Base-by-base conservation (phyloP, 441 rosid genomes). In the Daphne laureola region DNA sequence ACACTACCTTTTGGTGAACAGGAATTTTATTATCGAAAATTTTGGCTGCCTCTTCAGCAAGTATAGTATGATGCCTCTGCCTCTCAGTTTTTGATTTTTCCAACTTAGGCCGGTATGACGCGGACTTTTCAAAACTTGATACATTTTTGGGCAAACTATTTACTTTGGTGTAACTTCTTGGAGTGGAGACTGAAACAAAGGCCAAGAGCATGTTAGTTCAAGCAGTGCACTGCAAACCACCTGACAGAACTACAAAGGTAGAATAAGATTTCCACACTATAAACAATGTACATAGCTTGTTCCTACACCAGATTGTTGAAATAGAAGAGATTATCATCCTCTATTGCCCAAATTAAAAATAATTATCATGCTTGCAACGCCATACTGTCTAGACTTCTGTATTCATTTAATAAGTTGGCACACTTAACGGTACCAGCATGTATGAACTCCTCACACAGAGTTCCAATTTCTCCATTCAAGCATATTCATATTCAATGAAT, bases 1-100 rank as follows among this genome's bases (percentile, higher is more conserved):
- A n/a, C n/a, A n/a, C 38, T 77, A 89, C 94, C 91, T 70, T 89
- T 76, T 78, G 75, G 70, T 78, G 81, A 18, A 65, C 82, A 45
- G 96, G 62, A 65, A 89, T 72, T 59, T 65, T 89, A 57, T 80
- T 76, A 73, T 82, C 79, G 57, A 78, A 86, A 36, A 89, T 77
- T 73, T 80, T 80, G 46, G 84, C 90, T 12, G 95, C 90, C 57
- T 89, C 90, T 65, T 76, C 73, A 12, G 87, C 82, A 67, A 77
- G 83, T 50, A 89, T 60, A 72, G 70, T 79, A 31, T 54, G 73
- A 67, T 58, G 69, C 58, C 63, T 78, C 13, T 66, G 82, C 65
- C 69, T 74, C 73, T 82, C 96, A 15, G 84, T 83, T 78, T 78
- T 89, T 41, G 92, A 78, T 67, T 75, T 86, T 59, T 64, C 83